Evolutionary conservation across 129 eudicot genomes (phyloP), one percentile per base, ranked within the genome.

Genomic region (Centaurea solstitialis): DNA sequence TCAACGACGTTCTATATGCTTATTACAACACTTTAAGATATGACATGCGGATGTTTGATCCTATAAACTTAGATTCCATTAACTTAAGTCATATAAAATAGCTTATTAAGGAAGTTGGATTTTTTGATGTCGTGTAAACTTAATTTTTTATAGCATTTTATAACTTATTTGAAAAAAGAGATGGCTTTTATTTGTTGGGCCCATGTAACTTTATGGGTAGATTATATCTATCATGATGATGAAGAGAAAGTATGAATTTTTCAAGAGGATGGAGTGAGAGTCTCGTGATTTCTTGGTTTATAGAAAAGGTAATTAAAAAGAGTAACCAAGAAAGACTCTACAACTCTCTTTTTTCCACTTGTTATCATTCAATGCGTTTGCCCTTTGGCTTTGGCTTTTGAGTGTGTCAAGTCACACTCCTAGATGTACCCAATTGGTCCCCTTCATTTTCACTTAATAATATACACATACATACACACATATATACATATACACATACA

Each of bases 211-310:
- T 82, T 82, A 76, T 69, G 77, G 70, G 76, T 83, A 79, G 76
- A 74, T 66, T 74, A 79, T 72, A 79, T 72, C 35, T 24, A 17
- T 47, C 59, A 73, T 75, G 73, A 74, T 84, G 82, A 68, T 83
- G 72, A 82, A 81, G 85, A 80, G 86, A 82, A 84, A 76, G 89
- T 68, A 68, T 61, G 85, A 80, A 37, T 41, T 81, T 77, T 79
- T 87, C 92, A 89, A 73, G 84, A 65, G 62, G 81, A 82, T 57
- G 35, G 43, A 82, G 85, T 83, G 79, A 85, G 82, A 82, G 84
- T 82, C 97, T 76, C 94, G 94, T 92, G 97, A 90, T 43, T 82
- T 84, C 74, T 81, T 81, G 89, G 87, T 85, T 85, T 85, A 75
- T 74, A 83, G 79, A 70, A 84, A 87, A 84, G 76, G 76, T 64